Conservation (phyloP, 1,284 basidiomycete species). For the Pseudozyma flocculosa region DNA sequence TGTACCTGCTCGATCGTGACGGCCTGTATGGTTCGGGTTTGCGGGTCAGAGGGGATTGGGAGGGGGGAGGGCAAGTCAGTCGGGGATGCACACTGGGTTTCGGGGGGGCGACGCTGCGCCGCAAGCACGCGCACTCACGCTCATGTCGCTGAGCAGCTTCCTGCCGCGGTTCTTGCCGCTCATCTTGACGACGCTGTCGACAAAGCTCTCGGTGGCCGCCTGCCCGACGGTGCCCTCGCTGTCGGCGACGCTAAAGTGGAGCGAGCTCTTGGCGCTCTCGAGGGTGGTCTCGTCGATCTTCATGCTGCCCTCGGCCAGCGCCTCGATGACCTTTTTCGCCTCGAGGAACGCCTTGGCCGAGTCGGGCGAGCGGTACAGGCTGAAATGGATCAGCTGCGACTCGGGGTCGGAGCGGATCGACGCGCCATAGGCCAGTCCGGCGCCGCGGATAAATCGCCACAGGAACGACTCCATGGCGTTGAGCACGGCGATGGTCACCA, state of each 20-base stretch:
- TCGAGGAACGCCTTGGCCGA: slow-evolving; percentile 79
- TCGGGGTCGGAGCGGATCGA: slow-evolving; percentile 77
- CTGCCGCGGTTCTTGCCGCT: slow-evolving; percentile 46
- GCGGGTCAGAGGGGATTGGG: background rate
- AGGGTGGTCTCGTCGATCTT: slow-evolving; percentile 78
- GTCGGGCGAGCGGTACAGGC: slow-evolving; percentile 77
- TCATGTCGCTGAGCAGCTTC: slow-evolving; percentile 23
- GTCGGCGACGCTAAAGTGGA: slow-evolving; percentile 80
- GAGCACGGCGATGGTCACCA: slow-evolving; percentile 80
- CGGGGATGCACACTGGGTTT: too few species aligned
- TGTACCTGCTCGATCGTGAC: slow-evolving; percentile 79
- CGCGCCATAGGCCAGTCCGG: slow-evolving; percentile 77
- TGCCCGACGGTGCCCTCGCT: slow-evolving; percentile 78
- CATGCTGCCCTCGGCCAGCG: slow-evolving; percentile 28
- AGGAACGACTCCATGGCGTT: slow-evolving; percentile 94
- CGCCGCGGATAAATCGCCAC: slow-evolving; percentile 65
- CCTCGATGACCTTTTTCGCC: slow-evolving; percentile 63
- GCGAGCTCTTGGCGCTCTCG: slow-evolving; percentile 86
- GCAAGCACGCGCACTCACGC: slow-evolving; percentile 2
- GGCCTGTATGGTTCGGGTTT: slow-evolving; percentile 60
- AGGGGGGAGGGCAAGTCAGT: background rate
- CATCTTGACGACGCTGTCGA: slow-evolving; percentile 39
- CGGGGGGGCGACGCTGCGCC: too few species aligned
- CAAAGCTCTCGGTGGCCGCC: slow-evolving; percentile 66
- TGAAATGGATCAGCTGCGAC: slow-evolving; percentile 76